phyloP scores from a whole-genome alignment of 768 basidiomycete species.

The Cystofilobasidium bisporidii region DNA sequence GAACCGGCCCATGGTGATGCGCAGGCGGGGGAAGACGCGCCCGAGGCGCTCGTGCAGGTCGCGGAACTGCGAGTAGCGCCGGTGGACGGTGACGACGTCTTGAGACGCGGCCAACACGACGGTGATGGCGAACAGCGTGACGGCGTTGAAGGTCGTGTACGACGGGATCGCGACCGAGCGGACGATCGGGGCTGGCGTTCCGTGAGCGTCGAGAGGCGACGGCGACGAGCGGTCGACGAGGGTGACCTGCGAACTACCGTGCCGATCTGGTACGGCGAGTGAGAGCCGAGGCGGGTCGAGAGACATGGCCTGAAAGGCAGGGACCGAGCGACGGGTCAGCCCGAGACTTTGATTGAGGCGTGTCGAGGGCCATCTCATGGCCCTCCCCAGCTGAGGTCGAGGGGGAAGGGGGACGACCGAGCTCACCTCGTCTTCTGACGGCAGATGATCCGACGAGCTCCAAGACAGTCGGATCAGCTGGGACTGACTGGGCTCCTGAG shows the following conservation, averaged over 20 bases:
- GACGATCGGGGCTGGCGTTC: background rate
- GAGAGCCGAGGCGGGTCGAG: background rate
- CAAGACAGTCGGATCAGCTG: background rate
- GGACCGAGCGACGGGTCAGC: background rate
- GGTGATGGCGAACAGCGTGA: background rate
- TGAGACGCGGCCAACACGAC: background rate
- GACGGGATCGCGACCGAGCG: background rate
- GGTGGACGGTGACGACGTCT: background rate
- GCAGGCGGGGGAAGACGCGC: background rate
- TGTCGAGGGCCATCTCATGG: too few relatives aligned
- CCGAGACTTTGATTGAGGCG: too few relatives aligned
- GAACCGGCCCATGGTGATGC: background rate
- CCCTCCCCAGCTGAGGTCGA: too few relatives aligned
- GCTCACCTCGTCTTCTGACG: conserved; percentile 2
- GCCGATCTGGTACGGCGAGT: background rate
- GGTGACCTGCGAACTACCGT: background rate
- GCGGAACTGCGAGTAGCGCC: background rate
- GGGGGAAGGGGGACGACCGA: background rate
- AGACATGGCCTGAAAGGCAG: background rate
- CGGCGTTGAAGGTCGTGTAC: background rate
- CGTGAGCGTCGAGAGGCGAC: background rate
- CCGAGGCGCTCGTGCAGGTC: background rate
- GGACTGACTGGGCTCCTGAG: background rate
- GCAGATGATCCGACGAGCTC: background rate
- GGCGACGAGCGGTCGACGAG: background rate